phyloP scores from a whole-genome alignment of 441 rosid genomes.

The Manihot esculenta region DNA sequence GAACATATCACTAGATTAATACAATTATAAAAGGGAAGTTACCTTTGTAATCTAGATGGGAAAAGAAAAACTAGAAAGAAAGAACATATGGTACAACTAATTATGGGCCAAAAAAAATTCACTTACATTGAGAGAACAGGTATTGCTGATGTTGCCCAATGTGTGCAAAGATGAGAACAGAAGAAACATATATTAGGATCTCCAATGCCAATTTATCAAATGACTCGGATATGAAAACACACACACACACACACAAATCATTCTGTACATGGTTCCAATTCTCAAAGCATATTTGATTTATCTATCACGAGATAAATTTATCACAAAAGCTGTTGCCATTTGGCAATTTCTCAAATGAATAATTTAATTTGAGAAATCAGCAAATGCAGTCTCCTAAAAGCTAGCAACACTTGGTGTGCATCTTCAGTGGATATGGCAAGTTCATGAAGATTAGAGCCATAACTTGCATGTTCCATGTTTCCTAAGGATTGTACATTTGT shows the following conservation, averaged over 20 bases:
- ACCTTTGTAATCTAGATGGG: neutral
- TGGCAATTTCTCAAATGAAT: neutral
- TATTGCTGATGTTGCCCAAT: slow-evolving; percentile 66
- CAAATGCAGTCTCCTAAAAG: slow-evolving; percentile 16
- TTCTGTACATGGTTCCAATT: neutral
- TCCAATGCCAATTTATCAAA: slow-evolving; percentile 8
- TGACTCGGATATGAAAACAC: neutral
- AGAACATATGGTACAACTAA: neutral
- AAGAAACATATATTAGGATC: slow-evolving; percentile 38
- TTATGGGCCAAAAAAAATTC: slow-evolving; percentile 21
- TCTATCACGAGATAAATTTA: neutral
- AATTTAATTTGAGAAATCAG: slow-evolving; percentile 3
- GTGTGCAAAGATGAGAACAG: slow-evolving; percentile 39
- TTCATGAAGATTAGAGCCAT: neutral
- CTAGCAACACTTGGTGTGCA: neutral
- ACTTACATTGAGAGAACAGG: slow-evolving; percentile 98
- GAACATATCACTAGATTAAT: neutral
- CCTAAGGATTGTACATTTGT: neutral
- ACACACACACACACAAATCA: neutral
- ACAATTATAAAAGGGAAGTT: neutral
- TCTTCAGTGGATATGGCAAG: slow-evolving; percentile 4
- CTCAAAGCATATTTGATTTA: slow-evolving; percentile 1
- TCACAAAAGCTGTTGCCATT: neutral
- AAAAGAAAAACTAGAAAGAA: neutral
- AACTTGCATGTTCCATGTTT: neutral